Base-by-base conservation (phyloP, 306 rosid genomes). In the Canavalia ensiformis region DNA sequence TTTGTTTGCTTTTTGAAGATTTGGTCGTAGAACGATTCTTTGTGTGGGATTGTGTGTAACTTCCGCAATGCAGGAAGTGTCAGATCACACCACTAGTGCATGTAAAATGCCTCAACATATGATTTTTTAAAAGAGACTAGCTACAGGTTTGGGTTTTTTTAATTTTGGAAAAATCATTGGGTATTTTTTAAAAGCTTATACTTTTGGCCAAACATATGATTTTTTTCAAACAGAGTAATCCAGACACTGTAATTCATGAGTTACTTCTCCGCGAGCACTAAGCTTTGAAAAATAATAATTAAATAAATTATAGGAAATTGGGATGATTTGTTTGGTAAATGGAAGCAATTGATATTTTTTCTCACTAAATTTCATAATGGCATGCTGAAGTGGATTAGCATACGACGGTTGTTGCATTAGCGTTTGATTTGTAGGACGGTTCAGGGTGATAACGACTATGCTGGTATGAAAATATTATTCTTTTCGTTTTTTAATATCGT, bases 31-130 rank as follows among this genome's bases (percentile, higher is more conserved):
- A 56, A 49, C 73, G 56, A 37, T 52, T 57, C 63, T 76, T 74
- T 67, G 4, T 47, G 25, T 49, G 30, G n/a, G 12, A 51, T 41
- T 59, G 1, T 10, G 55, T 72, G 58, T 44, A 55, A 76, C 34
- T 51, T 75, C 79, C 55, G 41, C 74, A 60, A 95, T 95, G 99
- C 96, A 91, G 45, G 78, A 69, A 86, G 88, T 76, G 65, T 86
- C 88, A 33, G 94, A 90, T 68, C 94, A 89, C 63, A 81, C 84
- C 81, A 76, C 87, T 49, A 87, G 81, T 64, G 31, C 73, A 47
- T 95, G 99, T 95, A 89, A 75, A 60, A 7, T 39, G 25, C 39
- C 52, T 74, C 2, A 37, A 13, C 25, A 18, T 18, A 18, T 18
- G 25, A 18, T 18, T 18, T 18, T 18, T 18, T 18, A 18, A 46